Base-by-base conservation (phyloP, 148 eudicot genomes). In the Heliosperma pusillum region DNA sequence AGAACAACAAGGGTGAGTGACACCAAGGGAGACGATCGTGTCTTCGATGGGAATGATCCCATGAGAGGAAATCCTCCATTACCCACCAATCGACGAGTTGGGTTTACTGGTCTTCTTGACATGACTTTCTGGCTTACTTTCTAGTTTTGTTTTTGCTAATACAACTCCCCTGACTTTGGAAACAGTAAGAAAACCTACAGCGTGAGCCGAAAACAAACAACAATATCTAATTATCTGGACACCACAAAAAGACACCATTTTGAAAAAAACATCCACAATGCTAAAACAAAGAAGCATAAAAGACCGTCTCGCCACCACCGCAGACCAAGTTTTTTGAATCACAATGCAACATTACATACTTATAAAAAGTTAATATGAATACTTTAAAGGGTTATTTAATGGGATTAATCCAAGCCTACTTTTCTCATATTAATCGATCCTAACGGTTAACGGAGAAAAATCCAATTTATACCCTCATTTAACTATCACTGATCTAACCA, bases 41-140 rank as follows among this genome's bases (percentile, higher is more conserved):
- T 82, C 86, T 94, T 94, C 13, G 89, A 82, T 74, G 89, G 86
- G 79, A 94, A 88, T 62, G 91, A 88, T 62, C 90, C 90, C 62
- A 76, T 83, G 57, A 94, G 89, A 21, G 98, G 91, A 76, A 90
- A 83, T 60, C 91, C 80, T 69, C 88, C 93, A 74, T 77, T 85
- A 64, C 92, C 97, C 45, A 75, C 87, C 66, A 86, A 67, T 45
- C 97, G 93, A 71, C 98, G 89, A 64, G 93, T 71, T 45, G 88
- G 85, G 80, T 82, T 85, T 58, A 78, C 85, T 53, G 93, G 97
- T 82, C 98, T 90, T 76, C 97, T 90, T 60, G 98, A 93, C 98
- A 91, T 91, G 72, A 62, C 76, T 86, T 57, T 26, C 36, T 66
- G 17, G 12, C 88, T 91, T 69, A 62, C 77, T 86, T 57, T 26